A percentile compares a stretch with the other conserved stretches of the same genome.
These are phyloP conservation scores for Phytophthora crassamura DNA, from an alignment of 352 stramenopile species.

Conservation along the genomic window DNA sequence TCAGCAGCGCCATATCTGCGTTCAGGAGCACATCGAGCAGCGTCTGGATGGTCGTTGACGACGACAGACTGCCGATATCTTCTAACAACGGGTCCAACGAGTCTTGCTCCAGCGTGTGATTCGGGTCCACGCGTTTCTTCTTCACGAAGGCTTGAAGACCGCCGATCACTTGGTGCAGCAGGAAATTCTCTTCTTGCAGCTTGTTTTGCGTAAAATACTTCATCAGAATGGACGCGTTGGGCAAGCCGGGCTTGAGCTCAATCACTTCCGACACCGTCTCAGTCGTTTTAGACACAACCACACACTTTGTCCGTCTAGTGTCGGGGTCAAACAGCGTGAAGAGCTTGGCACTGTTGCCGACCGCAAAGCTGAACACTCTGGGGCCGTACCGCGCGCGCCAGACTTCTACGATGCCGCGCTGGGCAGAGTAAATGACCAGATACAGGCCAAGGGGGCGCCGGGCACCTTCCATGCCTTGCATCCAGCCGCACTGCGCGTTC, in stretches of 20 bases:
- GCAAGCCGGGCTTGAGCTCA: conserved; percentile 59
- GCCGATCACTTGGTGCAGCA: conserved; percentile 82
- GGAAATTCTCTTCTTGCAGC: conserved; percentile 87
- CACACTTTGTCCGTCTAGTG: conserved; percentile 52
- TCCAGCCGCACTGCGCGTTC: conserved; percentile 83
- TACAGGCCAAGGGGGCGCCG: conserved; percentile 65
- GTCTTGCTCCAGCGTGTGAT: conserved; percentile 59
- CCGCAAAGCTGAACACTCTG: conserved; percentile 73
- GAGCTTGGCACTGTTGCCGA: conserved; percentile 69
- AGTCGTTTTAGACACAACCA: conserved; percentile 51
- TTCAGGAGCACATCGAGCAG: conserved; percentile 78
- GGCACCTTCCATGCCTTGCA: conserved; percentile 70
- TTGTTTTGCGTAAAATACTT: conserved; percentile 90
- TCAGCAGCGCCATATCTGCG: conserved; percentile 64
- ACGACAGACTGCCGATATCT: conserved; percentile 70
- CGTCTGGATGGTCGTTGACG: conserved; percentile 67
- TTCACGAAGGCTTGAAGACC: conserved; percentile 77
- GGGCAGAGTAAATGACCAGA: conserved; percentile 86
- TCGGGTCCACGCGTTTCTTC: conserved; percentile 52
- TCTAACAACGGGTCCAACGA: conserved; percentile 59
- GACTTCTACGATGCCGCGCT: conserved; percentile 84
- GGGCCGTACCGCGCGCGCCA: conserved; percentile 83
- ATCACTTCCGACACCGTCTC: conserved; percentile 58
- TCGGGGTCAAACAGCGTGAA: conserved; percentile 62
- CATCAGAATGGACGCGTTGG: conserved; percentile 70